Conservation (phyloP, 2,329 filamentous ascomycete genomes). For the Amesomyces nigricolor region DNA sequence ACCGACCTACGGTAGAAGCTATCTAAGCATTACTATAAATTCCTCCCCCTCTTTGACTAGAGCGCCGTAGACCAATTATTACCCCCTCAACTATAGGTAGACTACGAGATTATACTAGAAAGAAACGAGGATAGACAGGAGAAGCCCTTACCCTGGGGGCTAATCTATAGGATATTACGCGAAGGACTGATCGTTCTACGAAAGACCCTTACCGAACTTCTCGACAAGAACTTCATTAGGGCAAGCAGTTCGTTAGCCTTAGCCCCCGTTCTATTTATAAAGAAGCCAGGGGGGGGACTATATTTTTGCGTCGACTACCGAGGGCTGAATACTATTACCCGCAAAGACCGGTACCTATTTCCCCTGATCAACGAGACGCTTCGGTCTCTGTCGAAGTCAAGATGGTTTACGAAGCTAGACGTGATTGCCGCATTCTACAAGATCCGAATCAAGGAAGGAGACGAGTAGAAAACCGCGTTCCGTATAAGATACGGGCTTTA, state of each 20-base stretch:
- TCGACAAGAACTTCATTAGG: background rate
- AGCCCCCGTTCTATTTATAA: background rate
- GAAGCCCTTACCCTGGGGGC: background rate
- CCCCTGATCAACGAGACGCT: constrained; percentile 1
- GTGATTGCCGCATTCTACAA: background rate
- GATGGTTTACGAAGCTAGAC: constrained; percentile 3
- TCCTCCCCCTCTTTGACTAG: background rate
- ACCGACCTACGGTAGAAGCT: background rate
- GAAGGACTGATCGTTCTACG: background rate
- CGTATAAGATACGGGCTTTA: constrained; percentile 26
- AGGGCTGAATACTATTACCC: background rate
- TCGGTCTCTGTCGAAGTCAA: background rate
- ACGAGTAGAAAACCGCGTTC: constrained; percentile 32
- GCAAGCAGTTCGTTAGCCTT: background rate
- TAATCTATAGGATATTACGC: background rate
- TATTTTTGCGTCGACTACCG: background rate
- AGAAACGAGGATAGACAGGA: background rate
- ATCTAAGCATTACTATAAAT: background rate
- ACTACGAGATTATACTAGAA: background rate
- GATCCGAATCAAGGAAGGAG: background rate
- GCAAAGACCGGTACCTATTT: background rate
- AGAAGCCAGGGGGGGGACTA: background rate
- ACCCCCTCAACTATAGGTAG: background rate
- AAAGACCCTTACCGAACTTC: background rate
- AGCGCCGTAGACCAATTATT: background rate